Base-by-base conservation (phyloP, 345 rosid genomes). In the Eucalyptus microcorys region DNA sequence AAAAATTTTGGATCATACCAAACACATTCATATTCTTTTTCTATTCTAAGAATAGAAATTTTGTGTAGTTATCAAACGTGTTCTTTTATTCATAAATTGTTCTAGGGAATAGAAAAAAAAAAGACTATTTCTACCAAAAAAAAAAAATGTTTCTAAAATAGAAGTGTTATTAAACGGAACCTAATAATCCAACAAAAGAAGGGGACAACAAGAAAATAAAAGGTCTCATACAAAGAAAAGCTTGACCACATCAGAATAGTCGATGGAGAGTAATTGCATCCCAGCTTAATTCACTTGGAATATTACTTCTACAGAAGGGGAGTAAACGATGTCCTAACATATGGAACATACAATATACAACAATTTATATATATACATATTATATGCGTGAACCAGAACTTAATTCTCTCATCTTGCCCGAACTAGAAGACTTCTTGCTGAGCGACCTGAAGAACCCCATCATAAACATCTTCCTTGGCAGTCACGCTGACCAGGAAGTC, bases 161-260 rank as follows among this genome's bases (percentile, higher is more conserved):
- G 10, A 19, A 17, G 0, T 2, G 0, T 52, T 19, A 52, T 2
- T 2, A 52, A 52, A 52, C 4, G 0, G 1, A 1, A 0, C 24
- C 9, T 52, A 52, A 17, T 17, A 52, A 52, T 52, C 55, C 55
- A 52, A 52, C 55, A 52, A 19, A 52, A 52, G 10, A 52, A 3
- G 10, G 55, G 55, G 10, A 19, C 48, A 10, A 45, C 48, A 45
- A 45, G 48, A 45, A 45, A 45, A 45, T 49, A 1, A 59, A 59
- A 59, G 14, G 66, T 27, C 66, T 11, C 12, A 26, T 26, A 10
- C n/a, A 59, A 59, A 59, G 66, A 26, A 26, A 59, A 59, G 66
- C n/a, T 59, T 11, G 66, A 11, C 66, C 15, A 59, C 42, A 66
- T 15, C 22, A 32, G 42, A 32, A 32, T 32, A 66, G 42, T 66